Conservation (phyloP, 805 yeast genomes). For the Wickerhamiella azyma region DNA sequence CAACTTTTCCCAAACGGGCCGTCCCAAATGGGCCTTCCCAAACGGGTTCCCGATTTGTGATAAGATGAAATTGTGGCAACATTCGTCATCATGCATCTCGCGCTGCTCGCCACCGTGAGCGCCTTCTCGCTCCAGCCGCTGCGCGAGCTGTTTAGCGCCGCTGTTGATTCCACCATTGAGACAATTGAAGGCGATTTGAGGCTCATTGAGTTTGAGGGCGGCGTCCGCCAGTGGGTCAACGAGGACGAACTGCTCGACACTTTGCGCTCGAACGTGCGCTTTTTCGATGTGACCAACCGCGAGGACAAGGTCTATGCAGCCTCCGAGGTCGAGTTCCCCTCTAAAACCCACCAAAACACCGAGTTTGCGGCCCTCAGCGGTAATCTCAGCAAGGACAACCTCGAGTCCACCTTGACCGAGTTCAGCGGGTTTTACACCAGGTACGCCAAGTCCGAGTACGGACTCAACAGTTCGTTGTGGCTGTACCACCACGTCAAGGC, state of each 20-base stretch:
- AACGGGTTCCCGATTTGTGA: no score
- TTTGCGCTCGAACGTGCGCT: constrained; percentile 35
- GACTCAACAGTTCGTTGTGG: constrained; percentile 61
- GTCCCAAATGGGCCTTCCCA: no score
- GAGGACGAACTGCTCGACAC: constrained; percentile 35
- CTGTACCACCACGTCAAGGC: constrained; percentile 34
- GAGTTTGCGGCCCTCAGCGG: constrained; percentile 31
- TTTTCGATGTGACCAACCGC: constrained; percentile 51
- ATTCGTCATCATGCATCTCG: not conserved
- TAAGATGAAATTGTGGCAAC: not conserved
- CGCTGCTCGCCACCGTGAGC: not conserved
- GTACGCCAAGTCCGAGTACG: constrained; percentile 60
- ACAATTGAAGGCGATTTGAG: not conserved
- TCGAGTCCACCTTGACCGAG: constrained; percentile 42
- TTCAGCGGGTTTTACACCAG: constrained; percentile 64
- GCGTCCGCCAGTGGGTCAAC: constrained; percentile 21
- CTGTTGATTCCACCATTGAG: not conserved
- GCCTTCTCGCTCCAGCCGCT: not conserved
- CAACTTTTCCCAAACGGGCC: no score
- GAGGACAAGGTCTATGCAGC: not conserved
- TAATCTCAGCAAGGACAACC: constrained; percentile 33
- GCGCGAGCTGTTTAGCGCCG: not conserved
- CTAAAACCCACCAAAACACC: constrained; percentile 25
- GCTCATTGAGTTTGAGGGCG: constrained; percentile 15
- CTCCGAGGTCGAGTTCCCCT: constrained; percentile 40